These are phyloP conservation scores for Rhinocladiella similis DNA, from an alignment of 2,329 filamentous ascomycete genomes.

Conservation along the genomic window DNA sequence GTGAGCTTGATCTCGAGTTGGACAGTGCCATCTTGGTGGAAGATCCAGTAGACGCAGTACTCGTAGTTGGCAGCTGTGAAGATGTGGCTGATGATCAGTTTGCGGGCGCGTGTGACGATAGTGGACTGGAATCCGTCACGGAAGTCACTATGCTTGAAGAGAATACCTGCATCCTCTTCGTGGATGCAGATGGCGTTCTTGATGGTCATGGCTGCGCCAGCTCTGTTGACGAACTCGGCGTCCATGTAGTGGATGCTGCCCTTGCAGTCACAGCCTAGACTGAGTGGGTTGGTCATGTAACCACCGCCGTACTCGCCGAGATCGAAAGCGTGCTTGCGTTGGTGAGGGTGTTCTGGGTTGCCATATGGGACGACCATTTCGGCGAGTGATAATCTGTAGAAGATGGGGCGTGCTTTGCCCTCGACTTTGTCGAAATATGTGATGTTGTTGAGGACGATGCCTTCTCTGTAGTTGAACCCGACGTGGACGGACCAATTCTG, in stretches of 20 bases:
- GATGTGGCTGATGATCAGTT: conserved; percentile 84
- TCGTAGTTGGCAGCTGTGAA: conserved; percentile 97
- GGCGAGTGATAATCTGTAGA: conserved; percentile 84
- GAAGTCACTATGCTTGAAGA: conserved; percentile 96
- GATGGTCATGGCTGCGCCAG: conserved; percentile 74
- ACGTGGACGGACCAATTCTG: conserved; percentile 93
- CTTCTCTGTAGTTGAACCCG: conserved; percentile 93
- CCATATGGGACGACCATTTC: conserved; percentile 89
- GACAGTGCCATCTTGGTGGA: conserved; percentile 88
- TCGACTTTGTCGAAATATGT: conserved; percentile 75
- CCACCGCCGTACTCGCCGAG: conserved; percentile 49
- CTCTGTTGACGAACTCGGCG: conserved; percentile 65
- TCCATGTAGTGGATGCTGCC: conserved; percentile 90
- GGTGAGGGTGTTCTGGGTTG: conserved; percentile 50
- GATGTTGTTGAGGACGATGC: conserved; percentile 86
- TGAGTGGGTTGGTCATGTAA: conserved; percentile 51
- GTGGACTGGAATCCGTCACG: conserved; percentile 70
- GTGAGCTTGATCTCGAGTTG: conserved; percentile 91
- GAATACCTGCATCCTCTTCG: conserved; percentile 86
- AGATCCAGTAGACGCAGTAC: conserved; percentile 84
- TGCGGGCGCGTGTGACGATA: conserved; percentile 81
- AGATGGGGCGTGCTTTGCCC: conserved; percentile 71
- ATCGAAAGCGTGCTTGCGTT: conserved; percentile 50
- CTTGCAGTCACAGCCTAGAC: conserved; percentile 65
- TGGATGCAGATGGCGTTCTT: conserved; percentile 96